Conservation (phyloP, 1,139 yeast species). For the Geotrichum cucujoidarum region DNA sequence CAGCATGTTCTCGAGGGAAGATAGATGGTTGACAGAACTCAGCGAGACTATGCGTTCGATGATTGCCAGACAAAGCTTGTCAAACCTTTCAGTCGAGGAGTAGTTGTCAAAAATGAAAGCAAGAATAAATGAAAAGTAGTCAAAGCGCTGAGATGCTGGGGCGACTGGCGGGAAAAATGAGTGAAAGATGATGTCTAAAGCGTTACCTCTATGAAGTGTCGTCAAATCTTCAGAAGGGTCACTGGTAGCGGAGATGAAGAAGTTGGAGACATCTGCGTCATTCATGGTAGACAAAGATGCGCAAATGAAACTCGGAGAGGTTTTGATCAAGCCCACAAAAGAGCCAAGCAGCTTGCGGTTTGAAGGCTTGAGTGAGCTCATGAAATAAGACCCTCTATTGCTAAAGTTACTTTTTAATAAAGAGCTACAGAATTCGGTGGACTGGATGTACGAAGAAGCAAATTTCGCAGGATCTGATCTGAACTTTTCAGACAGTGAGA, state of each 20-base stretch:
- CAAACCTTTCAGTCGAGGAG: conserved; percentile 22
- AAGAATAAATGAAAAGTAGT: conserved; percentile 32
- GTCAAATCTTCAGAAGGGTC: conserved; percentile 31
- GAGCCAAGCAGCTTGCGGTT: conserved; percentile 33
- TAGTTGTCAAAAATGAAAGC: conserved; percentile 26
- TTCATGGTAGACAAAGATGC: conserved; percentile 32
- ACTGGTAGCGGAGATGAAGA: conserved; percentile 22
- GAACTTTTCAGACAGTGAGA: conserved; percentile 21
- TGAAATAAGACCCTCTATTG: conserved; percentile 23
- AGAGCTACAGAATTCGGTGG: conserved; percentile 27
- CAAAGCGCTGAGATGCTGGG: conserved; percentile 28
- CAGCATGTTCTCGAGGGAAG: conserved; percentile 27
- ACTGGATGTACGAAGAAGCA: conserved; percentile 27
- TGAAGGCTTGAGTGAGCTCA: conserved; percentile 24
- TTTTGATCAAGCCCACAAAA: conserved; percentile 34
- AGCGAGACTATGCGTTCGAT: conserved; percentile 20
- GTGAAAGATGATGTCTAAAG: conserved; percentile 34
- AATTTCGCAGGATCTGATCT: conserved; percentile 27
- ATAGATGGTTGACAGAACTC: conserved; percentile 25
- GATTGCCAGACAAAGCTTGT: conserved; percentile 26
- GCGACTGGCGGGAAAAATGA: conserved; percentile 31
- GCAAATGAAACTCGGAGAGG: conserved; percentile 37
- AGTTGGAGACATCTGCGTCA: conserved; percentile 26
- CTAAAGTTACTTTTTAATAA: conserved; percentile 25
- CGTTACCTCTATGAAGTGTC: conserved; percentile 29